Evolutionary conservation across 2,329 filamentous ascomycete genomes (phyloP), one percentile per base, ranked within the genome.

Genomic region (Phialemoniopsis sp.): DNA sequence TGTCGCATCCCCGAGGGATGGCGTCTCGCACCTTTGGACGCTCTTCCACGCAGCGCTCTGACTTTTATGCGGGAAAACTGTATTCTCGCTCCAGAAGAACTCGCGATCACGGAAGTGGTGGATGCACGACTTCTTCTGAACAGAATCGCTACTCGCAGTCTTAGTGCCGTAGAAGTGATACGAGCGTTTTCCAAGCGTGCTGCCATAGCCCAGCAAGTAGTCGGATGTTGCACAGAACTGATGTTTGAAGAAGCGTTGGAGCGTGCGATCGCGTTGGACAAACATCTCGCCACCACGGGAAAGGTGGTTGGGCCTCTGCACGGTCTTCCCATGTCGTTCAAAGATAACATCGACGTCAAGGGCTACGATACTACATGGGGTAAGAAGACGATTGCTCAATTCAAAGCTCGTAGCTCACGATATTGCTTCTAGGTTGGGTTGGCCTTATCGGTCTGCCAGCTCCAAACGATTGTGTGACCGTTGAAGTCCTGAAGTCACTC

Each of bases 271-370:
- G 6, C 30, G 29, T 12, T 30, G 17, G 78, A 82, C 49, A 58
- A 62, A n/a, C 59, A 75, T 42, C 46, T 75, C 3, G 54, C 58
- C 16, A 50, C 49, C 26, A 69, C 68, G 3, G 66, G 70, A 10
- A 58, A 72, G 29, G 56, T 62, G 2, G 26, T 66, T 2, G 83
- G 83, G 0, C 80, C 82, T 3, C 66, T 87, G 2, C 82, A 87
- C 55, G 84, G 52, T 46, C 63, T 82, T 1, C 78, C 78, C 4
- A 59, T 82, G 32, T 78, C 80, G 0, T 67, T 87, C 32, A 88
- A 87, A 51, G 82, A 87, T 58, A 79, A 80, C 50, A 82, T 85
- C 63, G 73, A 84, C 39, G 60, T 84, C 10, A 52, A 56, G 1
- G 77, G 77, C 9, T 64, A 76, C 14, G 76, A 80, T 43, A 66